These are phyloP conservation scores for Schoenoplectus tabernaemontani DNA, from an alignment of 202 grass and related monocot genomes.

Conservation along the genomic window DNA sequence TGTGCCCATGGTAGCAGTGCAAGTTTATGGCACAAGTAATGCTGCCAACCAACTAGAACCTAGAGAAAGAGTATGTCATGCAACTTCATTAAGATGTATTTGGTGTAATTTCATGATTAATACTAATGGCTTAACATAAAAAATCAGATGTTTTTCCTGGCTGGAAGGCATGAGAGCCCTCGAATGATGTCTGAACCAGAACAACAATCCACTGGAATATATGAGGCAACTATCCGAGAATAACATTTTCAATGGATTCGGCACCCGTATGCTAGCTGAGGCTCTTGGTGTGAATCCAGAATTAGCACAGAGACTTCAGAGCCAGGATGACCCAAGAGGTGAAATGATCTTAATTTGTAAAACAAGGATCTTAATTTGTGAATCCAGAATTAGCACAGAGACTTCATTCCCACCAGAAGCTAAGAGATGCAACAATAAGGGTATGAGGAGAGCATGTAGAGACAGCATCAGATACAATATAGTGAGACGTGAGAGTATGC, in stretches of 20 bases:
- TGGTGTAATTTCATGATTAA: too few species aligned
- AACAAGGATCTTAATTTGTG: conserved; percentile 14
- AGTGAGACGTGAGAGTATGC: not conserved
- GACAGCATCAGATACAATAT: too few species aligned
- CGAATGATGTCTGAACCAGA: not conserved
- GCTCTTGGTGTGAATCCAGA: conserved; percentile 21
- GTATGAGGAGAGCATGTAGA: not conserved
- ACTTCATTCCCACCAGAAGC: not conserved
- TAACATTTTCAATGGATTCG: conserved; percentile 37
- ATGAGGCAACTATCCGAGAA: not conserved
- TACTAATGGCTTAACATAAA: not conserved
- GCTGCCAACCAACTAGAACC: conserved; percentile 37
- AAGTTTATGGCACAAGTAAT: conserved; percentile 27
- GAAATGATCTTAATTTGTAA: conserved; percentile 27
- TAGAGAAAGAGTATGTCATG: conserved; percentile 13
- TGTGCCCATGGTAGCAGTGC: conserved; percentile 6
- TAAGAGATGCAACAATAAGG: not conserved
- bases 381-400: too few species aligned
- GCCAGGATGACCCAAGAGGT: conserved; percentile 20
- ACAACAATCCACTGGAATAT: not conserved
- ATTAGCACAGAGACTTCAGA: conserved; percentile 31
- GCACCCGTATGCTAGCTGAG: conserved; percentile 20
- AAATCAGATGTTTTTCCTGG: conserved; percentile 31
- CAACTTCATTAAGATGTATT: not conserved
- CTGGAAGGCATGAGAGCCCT: conserved; percentile 16